Evolutionary conservation across 139 green algal genomes (phyloP).

Genomic region (Microglena sp.): DNA sequence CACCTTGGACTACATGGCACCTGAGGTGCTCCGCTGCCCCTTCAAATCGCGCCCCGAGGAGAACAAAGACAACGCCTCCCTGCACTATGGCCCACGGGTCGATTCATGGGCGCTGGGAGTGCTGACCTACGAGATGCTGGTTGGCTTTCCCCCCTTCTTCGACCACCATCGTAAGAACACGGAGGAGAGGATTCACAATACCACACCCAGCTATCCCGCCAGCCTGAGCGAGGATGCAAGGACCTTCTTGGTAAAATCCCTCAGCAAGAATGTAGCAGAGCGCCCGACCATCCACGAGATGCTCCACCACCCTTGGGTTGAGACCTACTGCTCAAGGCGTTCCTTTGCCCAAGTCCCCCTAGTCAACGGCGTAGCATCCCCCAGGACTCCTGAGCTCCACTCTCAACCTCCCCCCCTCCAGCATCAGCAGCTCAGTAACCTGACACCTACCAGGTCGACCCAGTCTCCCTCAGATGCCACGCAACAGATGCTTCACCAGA

Average conservation of each 20-base stretch:
- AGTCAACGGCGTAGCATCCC: too few relatives aligned
- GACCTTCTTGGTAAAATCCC: slow-evolving; percentile 27
- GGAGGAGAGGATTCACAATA: slow-evolving; percentile 29
- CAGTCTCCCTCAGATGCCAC: too few relatives aligned
- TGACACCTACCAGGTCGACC: too few relatives aligned
- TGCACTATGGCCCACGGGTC: slow-evolving; percentile 43
- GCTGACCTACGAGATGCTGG: slow-evolving; percentile 73
- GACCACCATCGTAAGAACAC: slow-evolving; percentile 39
- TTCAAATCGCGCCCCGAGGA: slow-evolving; percentile 52
- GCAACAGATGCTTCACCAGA: too few relatives aligned
- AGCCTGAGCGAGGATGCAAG: slow-evolving; percentile 13
- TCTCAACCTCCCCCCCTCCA: too few relatives aligned
- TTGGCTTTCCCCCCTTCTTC: slow-evolving; percentile 67
- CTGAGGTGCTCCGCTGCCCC: slow-evolving; percentile 42
- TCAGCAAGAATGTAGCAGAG: slow-evolving; percentile 33
- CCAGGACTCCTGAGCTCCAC: too few relatives aligned
- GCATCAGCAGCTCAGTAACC: too few relatives aligned
- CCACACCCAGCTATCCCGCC: slow-evolving; percentile 18
- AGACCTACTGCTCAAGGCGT: slow-evolving; percentile 29
- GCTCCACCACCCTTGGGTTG: slow-evolving; percentile 42
- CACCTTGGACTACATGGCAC: slow-evolving; percentile 44
- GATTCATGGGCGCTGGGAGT: slow-evolving; percentile 82
- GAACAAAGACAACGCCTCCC: slow-evolving; percentile 50
- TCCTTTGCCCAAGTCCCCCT: too few relatives aligned
- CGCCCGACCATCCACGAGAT: slow-evolving; percentile 39